phyloP scores from a whole-genome alignment of 2,329 filamentous ascomycete species.

The Fusarium chuoi region DNA sequence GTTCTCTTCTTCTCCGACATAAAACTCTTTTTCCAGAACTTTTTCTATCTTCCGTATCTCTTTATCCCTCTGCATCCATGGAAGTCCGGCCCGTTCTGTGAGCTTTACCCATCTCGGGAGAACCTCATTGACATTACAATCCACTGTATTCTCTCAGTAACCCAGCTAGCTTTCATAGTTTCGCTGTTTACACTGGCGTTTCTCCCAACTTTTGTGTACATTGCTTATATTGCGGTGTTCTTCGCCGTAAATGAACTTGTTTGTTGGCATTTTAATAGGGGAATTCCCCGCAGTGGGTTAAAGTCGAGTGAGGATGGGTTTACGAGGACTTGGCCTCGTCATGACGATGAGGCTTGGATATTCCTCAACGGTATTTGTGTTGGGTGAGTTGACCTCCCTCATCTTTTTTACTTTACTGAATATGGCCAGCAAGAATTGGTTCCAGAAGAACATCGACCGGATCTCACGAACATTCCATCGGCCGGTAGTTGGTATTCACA shows the following conservation, averaged over 20 bases:
- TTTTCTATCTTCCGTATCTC: constrained; percentile 9
- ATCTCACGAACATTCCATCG: constrained; percentile 26
- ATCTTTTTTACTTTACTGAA: not conserved
- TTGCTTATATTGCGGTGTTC: not conserved
- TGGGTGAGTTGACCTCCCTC: not conserved
- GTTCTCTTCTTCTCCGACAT: constrained; percentile 8
- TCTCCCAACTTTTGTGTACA: not conserved
- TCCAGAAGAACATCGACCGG: constrained; percentile 28
- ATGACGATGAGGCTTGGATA: constrained; percentile 27
- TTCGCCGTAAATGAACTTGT: not conserved
- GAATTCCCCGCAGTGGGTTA: constrained; percentile 10
- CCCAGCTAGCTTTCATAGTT: constrained; percentile 4
- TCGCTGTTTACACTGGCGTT: not conserved
- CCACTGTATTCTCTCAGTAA: constrained; percentile 1
- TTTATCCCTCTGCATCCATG: constrained; percentile 10
- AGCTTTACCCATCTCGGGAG: constrained; percentile 14
- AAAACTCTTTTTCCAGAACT: constrained; percentile 9
- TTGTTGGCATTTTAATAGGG: constrained; percentile 21
- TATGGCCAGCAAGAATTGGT: constrained; percentile 9
- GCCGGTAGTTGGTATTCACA: constrained; percentile 23
- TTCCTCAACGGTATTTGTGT: constrained; percentile 35
- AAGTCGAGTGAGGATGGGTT: constrained; percentile 11
- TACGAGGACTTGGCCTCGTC: constrained; percentile 9
- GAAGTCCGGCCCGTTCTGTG: constrained; percentile 1
- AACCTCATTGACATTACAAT: constrained; percentile 8